Evolutionary conservation across 2,329 filamentous ascomycete species (phyloP).

Genomic region (Monosporascus sp.): DNA sequence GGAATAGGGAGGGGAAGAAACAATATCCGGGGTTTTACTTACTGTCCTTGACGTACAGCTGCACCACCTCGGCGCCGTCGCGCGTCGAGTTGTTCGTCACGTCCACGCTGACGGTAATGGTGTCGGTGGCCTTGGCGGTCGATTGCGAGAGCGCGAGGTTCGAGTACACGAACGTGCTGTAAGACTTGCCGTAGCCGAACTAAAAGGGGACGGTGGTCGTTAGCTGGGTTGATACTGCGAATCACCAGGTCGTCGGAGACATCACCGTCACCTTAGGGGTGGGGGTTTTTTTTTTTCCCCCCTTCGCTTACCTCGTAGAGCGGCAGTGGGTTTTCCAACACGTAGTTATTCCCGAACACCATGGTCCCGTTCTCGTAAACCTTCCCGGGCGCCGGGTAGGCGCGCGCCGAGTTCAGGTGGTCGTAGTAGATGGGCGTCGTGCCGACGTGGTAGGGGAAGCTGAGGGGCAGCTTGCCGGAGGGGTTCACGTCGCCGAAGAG

Average conservation of each 20-base stretch:
- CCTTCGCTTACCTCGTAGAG: constrained; percentile 40
- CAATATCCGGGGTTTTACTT: too few species aligned
- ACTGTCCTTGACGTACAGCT: constrained; percentile 58
- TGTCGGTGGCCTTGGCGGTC: constrained; percentile 42
- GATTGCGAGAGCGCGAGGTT: constrained; percentile 44
- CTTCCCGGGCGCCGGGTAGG: constrained; percentile 45
- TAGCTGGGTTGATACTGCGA: not conserved
- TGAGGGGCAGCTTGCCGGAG: constrained; percentile 60
- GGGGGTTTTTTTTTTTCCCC: too few species aligned
- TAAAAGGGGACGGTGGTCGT: constrained; percentile 15
- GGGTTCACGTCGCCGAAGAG: constrained; percentile 61
- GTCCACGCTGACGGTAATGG: constrained; percentile 52
- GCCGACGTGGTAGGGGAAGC: constrained; percentile 62
- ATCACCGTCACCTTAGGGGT: too few species aligned
- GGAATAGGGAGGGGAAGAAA: too few species aligned
- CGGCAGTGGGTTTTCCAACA: constrained; percentile 52
- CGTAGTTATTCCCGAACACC: constrained; percentile 60
- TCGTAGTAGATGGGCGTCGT: constrained; percentile 67
- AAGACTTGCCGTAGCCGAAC: constrained; percentile 63
- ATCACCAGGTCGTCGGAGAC: too few species aligned
- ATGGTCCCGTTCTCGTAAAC: constrained; percentile 53
- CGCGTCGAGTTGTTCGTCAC: constrained; percentile 54
- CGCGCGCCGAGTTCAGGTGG: constrained; percentile 61
- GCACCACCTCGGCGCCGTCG: constrained; percentile 62
- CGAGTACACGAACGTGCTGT: constrained; percentile 57